phyloP scores from a whole-genome alignment of 805 yeast species.

The Metschnikowia amazonensis region DNA sequence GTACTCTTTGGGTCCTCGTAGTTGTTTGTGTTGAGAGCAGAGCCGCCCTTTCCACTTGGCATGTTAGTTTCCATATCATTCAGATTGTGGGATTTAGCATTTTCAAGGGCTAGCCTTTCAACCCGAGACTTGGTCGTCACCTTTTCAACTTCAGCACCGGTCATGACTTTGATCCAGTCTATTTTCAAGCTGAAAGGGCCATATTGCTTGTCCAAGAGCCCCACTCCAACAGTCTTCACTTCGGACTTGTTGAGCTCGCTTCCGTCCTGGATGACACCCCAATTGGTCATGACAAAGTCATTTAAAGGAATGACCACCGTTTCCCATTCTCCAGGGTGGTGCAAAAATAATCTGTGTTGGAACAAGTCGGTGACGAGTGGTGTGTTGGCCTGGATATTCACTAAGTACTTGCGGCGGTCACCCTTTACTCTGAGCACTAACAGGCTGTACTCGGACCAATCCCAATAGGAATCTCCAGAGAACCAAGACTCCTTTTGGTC shows the following conservation, averaged over 20 bases:
- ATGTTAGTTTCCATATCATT: conserved; percentile 19
- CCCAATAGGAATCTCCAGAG: conserved; percentile 54
- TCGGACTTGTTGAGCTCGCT: conserved; percentile 56
- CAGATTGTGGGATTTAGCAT: conserved; percentile 5
- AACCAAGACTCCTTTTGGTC: conserved; percentile 44
- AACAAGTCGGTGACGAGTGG: conserved; percentile 74
- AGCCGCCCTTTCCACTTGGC: conserved; percentile 24
- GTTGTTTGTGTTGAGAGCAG: conserved; percentile 26
- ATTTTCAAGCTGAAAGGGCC: conserved; percentile 71
- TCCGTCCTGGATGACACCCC: conserved; percentile 61
- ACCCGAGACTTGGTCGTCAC: conserved; percentile 36
- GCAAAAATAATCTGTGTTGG: conserved; percentile 74
- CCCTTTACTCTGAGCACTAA: conserved; percentile 70
- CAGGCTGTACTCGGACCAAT: conserved; percentile 61
- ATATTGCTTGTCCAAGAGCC: conserved; percentile 69
- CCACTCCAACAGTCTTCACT: conserved; percentile 72
- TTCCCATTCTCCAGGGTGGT: conserved; percentile 77
- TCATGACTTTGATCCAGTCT: conserved; percentile 69
- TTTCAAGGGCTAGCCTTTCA: conserved; percentile 18
- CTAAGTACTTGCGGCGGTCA: conserved; percentile 67
- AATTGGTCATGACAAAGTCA: conserved; percentile 78
- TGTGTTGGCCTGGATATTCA: conserved; percentile 78
- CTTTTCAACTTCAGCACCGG: conserved; percentile 48
- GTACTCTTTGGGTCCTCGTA: conserved; percentile 33
- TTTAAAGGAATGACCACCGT: conserved; percentile 73